Base-by-base conservation (phyloP, 805 yeast genomes). In the Sugiyamaella lignohabitans region DNA sequence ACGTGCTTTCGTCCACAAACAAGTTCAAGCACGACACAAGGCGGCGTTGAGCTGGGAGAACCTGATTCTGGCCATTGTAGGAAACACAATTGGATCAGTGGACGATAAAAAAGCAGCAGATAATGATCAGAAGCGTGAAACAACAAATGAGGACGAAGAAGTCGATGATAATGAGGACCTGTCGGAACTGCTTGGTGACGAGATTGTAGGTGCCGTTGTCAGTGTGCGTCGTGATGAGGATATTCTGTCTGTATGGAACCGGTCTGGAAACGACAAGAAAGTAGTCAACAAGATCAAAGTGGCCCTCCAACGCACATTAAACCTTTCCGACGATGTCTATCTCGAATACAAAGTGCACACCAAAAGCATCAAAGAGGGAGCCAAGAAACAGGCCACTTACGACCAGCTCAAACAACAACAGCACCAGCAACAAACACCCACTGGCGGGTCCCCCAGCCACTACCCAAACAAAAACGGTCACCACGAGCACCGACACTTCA, bases 241-340 rank as follows among this genome's bases (percentile, higher is more conserved):
- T 54, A 73, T 78, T 32, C 67, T 81, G 45, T 68, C 77, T 47
- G 68, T 81, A 42, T 81, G 87, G 87, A 80, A 79, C 62, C 70
- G 75, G 18, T 50, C 51, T 4, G 60, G 59, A 6, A 47, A 47
- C 35, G 52, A 59, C 42, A 75, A 75, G 55, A 46, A 42, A 16
- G 47, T 54, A 22, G 55, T 51, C 19, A 48, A 47, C 27, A 48
- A 53, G 40, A 50, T 62, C 23, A 47, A 53, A 37, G 56, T 49
- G 18, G 58, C 53, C 1, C 40, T 60, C 36, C 40, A 47, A 39
- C 42, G 42, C 11, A 50, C 55, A 3, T 41, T 60, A 32, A 51
- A 48, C 8, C n/a, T 35, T 19, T 19, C 40, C 8, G 49, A 45
- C 14, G 52, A 45, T 29, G 45, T 46, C 4, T 38, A 40, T n/a